These are phyloP conservation scores for Barbarea vulgaris DNA, from an alignment of 345 rosid genomes.

Conservation along the genomic window DNA sequence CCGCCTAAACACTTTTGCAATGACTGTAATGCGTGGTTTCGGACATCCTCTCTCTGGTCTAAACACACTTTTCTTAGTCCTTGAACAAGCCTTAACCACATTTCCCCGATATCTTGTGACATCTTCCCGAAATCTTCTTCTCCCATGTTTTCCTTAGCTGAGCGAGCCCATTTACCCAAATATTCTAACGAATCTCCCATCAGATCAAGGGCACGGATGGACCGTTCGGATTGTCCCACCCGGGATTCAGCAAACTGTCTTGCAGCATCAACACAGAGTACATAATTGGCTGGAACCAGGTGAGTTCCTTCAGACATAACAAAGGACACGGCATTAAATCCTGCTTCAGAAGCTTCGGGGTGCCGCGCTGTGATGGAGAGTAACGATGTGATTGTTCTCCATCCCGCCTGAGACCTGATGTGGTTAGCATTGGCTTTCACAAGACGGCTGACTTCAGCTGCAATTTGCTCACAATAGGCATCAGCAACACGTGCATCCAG, in stretches of 20 bases:
- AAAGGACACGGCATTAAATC: slow-evolving; percentile 81
- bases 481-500: slow-evolving; percentile 98
- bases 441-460: slow-evolving; percentile 91
- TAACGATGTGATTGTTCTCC: slow-evolving; percentile 89
- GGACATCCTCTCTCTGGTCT: slow-evolving; percentile 97
- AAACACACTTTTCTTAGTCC: slow-evolving; percentile 96
- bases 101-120: slow-evolving; percentile 83
- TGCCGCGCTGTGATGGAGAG: slow-evolving; percentile 95
- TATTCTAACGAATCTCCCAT: slow-evolving; percentile 86
- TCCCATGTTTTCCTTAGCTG: slow-evolving; percentile 73
- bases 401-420: slow-evolving; percentile 89
- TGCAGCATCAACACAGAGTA: slow-evolving; percentile 79
- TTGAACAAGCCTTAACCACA: slow-evolving; percentile 98
- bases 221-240: slow-evolving; percentile 92
- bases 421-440: slow-evolving; percentile 95
- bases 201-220: slow-evolving; percentile 81
- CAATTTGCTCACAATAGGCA: slow-evolving; percentile 96
- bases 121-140: slow-evolving; percentile 77
- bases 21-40: slow-evolving; percentile 87
- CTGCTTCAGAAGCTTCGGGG: slow-evolving; percentile 98
- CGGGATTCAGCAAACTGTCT: slow-evolving; percentile 99
- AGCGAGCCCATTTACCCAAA: slow-evolving; percentile 68
- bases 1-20: slow-evolving; percentile 86
- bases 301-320: slow-evolving; percentile 88
- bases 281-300: slow-evolving; percentile 79